Conservation (phyloP, 2,329 filamentous ascomycete species). For the Talaromyces funiculosus region DNA sequence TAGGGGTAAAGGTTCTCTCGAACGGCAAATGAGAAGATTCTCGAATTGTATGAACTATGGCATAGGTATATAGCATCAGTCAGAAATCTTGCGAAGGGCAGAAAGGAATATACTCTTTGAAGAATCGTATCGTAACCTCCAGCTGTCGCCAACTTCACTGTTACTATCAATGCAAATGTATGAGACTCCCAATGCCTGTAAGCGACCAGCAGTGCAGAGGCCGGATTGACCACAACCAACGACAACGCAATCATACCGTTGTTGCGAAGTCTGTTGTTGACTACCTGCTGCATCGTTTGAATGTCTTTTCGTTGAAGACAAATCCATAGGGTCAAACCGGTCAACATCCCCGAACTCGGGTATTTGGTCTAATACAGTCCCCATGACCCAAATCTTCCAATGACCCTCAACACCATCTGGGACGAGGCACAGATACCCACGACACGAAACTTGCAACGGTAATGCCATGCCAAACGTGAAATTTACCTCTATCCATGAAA, state of each 20-base stretch:
- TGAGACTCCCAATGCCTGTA: constrained; percentile 39
- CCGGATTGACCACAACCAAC: constrained; percentile 43
- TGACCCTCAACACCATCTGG: constrained; percentile 10
- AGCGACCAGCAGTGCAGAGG: constrained; percentile 38
- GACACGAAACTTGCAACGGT: constrained; percentile 13
- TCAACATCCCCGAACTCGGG: constrained; percentile 20
- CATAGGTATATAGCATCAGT: background rate
- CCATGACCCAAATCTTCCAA: constrained; percentile 25
- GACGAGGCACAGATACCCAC: constrained; percentile 19
- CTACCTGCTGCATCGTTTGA: background rate
- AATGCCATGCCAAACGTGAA: constrained; percentile 18
- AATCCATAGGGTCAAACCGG: constrained; percentile 8
- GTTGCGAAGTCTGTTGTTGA: background rate
- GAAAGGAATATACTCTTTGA: constrained; percentile 26
- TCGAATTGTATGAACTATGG: constrained; percentile 18
- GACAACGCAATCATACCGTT: constrained; percentile 27
- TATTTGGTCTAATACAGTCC: constrained; percentile 22
- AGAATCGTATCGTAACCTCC: constrained; percentile 43
- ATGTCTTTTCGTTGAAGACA: background rate
- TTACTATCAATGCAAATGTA: constrained; percentile 44
- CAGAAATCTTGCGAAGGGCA: no score
- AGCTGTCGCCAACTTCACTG: constrained; percentile 41
- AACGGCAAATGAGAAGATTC: constrained; percentile 23
- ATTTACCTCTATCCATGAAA: constrained; percentile 18
- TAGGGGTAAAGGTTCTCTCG: constrained; percentile 20